These are phyloP conservation scores for Nakaseomyces kungkrabaensis DNA, from an alignment of 1,139 yeast species.

Conservation along the genomic window DNA sequence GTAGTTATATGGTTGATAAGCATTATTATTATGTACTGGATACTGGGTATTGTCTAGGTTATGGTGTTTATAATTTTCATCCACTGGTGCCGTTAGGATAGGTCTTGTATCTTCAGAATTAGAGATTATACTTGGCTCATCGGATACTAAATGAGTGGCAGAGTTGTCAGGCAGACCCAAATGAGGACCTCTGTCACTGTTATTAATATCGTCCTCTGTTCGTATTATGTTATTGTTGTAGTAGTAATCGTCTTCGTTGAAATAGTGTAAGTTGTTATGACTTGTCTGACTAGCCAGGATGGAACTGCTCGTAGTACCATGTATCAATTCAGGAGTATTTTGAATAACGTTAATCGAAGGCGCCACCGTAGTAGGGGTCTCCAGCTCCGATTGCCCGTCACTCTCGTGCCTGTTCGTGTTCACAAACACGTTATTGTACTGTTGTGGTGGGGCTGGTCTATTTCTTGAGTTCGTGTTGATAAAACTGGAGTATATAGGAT, in stretches of 20 bases:
- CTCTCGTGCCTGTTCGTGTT: background rate
- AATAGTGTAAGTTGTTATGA: constrained; percentile 6
- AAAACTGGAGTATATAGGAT: background rate
- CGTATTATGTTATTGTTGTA: constrained; percentile 2
- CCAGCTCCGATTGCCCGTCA: constrained; percentile 2
- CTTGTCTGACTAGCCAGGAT: constrained; percentile 5
- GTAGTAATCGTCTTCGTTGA: constrained; percentile 14
- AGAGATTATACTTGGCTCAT: constrained; percentile 8
- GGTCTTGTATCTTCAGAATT: constrained; percentile 11
- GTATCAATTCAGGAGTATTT: constrained; percentile 12
- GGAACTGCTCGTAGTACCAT: constrained; percentile 2
- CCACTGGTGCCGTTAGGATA: constrained; percentile 4
- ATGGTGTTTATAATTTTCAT: background rate
- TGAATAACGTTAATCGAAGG: constrained; percentile 18
- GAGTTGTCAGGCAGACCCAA: background rate
- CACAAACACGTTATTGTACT: background rate
- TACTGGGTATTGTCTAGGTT: background rate
- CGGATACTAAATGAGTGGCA: background rate
- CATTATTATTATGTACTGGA: background rate
- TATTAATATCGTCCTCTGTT: constrained; percentile 2
- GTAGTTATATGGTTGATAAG: background rate
- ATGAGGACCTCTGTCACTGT: background rate
- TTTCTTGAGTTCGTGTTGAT: background rate
- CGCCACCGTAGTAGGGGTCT: constrained; percentile 4
- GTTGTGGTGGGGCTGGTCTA: background rate